These are phyloP conservation scores for Colletotrichum chlorophyti DNA, from an alignment of 2,329 filamentous ascomycete species.

Conservation along the genomic window DNA sequence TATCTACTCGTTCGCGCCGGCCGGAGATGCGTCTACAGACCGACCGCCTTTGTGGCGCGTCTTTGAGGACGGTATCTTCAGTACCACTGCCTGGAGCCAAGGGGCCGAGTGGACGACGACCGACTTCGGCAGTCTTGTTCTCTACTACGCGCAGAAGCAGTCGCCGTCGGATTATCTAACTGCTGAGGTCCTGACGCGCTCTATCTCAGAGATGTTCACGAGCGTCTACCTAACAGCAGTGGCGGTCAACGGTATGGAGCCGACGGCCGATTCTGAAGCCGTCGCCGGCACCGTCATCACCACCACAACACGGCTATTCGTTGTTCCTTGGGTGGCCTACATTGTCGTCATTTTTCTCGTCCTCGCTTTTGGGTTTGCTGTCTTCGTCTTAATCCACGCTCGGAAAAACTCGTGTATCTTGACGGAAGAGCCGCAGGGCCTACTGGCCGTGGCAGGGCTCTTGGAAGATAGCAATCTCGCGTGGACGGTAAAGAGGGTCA, in stretches of 20 bases:
- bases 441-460: not conserved
- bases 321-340: not conserved
- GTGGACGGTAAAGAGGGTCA: too few relatives aligned
- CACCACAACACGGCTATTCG: conserved; percentile 1
- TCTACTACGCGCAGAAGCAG: not conserved
- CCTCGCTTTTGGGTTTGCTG: not conserved
- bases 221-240: not conserved
- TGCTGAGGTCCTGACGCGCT: not conserved
- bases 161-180: not conserved
- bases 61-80: conserved; percentile 2
- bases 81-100: not conserved
- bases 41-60: not conserved
- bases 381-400: not conserved
- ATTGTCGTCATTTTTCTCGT: not conserved
- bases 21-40: not conserved
- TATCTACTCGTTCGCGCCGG: not conserved
- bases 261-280: not conserved
- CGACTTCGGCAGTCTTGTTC: not conserved
- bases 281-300: not conserved
- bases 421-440: not conserved
- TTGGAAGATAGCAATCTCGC: not conserved
- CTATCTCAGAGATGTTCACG: not conserved
- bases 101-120: conserved; percentile 1
- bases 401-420: not conserved
- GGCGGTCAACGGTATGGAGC: not conserved